These are phyloP conservation scores for Blepharisma stoltei DNA, from an alignment of 73 alveolate species.

Conservation along the genomic window DNA sequence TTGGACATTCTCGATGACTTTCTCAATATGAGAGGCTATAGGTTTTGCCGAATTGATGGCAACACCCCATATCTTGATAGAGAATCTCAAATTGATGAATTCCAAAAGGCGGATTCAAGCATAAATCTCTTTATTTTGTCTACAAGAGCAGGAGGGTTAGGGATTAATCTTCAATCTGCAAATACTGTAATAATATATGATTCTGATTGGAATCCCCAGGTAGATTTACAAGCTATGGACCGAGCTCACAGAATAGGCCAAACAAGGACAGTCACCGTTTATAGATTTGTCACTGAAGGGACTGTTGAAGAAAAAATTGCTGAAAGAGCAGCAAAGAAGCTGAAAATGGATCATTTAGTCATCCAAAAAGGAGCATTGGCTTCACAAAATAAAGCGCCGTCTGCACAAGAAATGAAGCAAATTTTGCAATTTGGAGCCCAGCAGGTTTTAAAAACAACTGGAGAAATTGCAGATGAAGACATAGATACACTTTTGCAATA, in stretches of 20 bases:
- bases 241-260: constrained; percentile 99
- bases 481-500: constrained; percentile 82
- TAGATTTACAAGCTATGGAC: constrained; percentile 98
- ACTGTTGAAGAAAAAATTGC: constrained; percentile 96
- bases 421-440: constrained; percentile 65
- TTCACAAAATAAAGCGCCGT: background rate
- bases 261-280: constrained; percentile 86
- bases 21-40: constrained; percentile 74
- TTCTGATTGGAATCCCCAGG: constrained; percentile 97
- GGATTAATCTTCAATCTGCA: constrained; percentile 88
- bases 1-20: constrained; percentile 90
- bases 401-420: constrained; percentile 77
- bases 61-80: constrained; percentile 60
- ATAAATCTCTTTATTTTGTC: constrained; percentile 78
- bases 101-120: constrained; percentile 57
- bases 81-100: constrained; percentile 54
- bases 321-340: constrained; percentile 92
- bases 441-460: constrained; percentile 56
- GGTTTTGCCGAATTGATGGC: constrained; percentile 76
- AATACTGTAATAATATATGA: constrained; percentile 94
- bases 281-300: constrained; percentile 86
- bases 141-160: constrained; percentile 96
- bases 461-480: constrained; percentile 42
- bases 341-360: constrained; percentile 91
- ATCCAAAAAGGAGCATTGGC: constrained; percentile 49